Conservation (phyloP, 352 stramenopile genomes). For the Phytopythium cucurbitacearum region DNA sequence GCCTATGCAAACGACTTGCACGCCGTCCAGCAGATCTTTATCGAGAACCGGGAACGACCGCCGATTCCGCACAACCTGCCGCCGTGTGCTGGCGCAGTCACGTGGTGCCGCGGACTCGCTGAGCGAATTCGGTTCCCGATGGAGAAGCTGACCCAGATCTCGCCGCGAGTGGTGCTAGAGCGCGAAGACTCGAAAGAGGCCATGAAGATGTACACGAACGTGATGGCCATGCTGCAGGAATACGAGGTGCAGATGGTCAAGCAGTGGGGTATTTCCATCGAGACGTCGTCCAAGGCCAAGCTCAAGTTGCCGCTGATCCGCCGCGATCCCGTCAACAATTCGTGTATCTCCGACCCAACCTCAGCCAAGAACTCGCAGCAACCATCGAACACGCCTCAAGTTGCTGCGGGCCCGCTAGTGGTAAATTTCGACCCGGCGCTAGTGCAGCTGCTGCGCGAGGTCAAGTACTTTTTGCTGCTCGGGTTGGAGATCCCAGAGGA, state of each 20-base stretch:
- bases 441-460: conserved; percentile 88
- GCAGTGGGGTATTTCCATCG: conserved; percentile 75
- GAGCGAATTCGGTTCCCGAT: conserved; percentile 90
- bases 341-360: conserved; percentile 5
- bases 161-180: conserved; percentile 75
- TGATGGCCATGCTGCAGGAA: conserved; percentile 80
- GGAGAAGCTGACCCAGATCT: conserved; percentile 81
- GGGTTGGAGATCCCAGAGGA: conserved; percentile 87
- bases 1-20: conserved; percentile 82
- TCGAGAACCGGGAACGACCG: conserved; percentile 82
- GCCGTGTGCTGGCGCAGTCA: conserved; percentile 88
- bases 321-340: conserved; percentile 28
- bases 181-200: conserved; percentile 88
- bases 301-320: conserved; percentile 85
- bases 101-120: conserved; percentile 83
- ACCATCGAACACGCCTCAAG: conserved; percentile 6
- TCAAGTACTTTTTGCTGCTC: conserved; percentile 93
- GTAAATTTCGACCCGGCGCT: conserved; percentile 92
- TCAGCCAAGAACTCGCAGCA: conserved; percentile 11
- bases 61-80: conserved; percentile 87
- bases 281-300: conserved; percentile 78
- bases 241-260: conserved; percentile 83
- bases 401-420: conserved; percentile 30
- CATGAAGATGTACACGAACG: conserved; percentile 88
- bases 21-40: conserved; percentile 87